Evolutionary conservation across 805 yeast species (phyloP), one percentile per base, ranked within the genome.

Genomic region (Babjeviella inositovora): DNA sequence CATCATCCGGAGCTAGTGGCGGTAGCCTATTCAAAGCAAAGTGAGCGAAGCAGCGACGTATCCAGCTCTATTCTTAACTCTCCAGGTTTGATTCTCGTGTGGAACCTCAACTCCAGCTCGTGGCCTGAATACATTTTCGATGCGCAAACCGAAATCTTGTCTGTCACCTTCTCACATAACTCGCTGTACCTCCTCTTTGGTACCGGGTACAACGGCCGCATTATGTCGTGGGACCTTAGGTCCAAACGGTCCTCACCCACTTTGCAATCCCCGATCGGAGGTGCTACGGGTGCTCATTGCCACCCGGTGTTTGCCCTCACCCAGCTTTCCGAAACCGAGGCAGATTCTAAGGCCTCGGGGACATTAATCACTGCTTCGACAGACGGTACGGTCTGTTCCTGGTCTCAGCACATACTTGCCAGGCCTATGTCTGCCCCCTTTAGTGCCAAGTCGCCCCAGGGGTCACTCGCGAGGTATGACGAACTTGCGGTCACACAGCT

Each of bases 151-250:
- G 37, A 45, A 9, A 47, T 68, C 5, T 29, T 50, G 1, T 28
- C 34, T 5, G 48, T 59, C 7, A 49, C 47, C 26, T 64, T 67
- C 28, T 57, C 62, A 15, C 35, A 35, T 7, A 30, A 39, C 9
- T 43, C 50, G 12, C 39, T 60, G 2, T 45, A 49, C 23, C 47
- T 53, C 23, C 41, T 70, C 1, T 37, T 62, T 14, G 72, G 58
- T 0, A 68, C 73, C 0, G 50, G 66, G 5, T 35, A 36, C 10
- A 59, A 60, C 32, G 76, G 77, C 0, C 51, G 52, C 23, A 21
- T 69, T 1, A 57, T 54, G n/a, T 39, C 62, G 6, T 68, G 72
- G 71, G 63, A 65, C 22, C 31, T 45, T 21, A 27, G 57, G 8
- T 16, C 43, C 32, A 42, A 9, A 9, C 32, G 8, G 32, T 37